These are phyloP conservation scores for Ophiocordyceps camponoti-rufipedis DNA, from an alignment of 2,329 filamentous ascomycete genomes.

Conservation along the genomic window DNA sequence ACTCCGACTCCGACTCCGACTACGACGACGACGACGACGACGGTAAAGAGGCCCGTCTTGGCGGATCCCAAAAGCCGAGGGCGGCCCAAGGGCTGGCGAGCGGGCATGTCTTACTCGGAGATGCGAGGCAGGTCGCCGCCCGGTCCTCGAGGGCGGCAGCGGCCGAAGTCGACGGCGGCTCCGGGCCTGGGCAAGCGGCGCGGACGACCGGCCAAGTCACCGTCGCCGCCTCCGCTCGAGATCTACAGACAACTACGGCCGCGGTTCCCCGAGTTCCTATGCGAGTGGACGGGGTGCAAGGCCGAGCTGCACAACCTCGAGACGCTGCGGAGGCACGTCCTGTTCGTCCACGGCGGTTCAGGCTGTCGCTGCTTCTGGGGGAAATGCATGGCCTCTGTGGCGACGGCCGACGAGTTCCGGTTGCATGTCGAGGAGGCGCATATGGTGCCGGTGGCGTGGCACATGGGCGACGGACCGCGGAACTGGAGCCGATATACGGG, in stretches of 20 bases:
- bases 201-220: slow-evolving; percentile 22
- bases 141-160: slow-evolving; percentile 2
- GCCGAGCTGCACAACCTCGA: slow-evolving; percentile 45
- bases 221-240: slow-evolving; percentile 18
- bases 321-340: slow-evolving; percentile 36
- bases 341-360: slow-evolving; percentile 25
- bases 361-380: slow-evolving; percentile 12
- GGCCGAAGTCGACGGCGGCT: neutral
- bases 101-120: slow-evolving; percentile 12
- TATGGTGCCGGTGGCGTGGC: slow-evolving; percentile 33
- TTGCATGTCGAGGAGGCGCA: slow-evolving; percentile 35
- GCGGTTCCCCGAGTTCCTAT: slow-evolving; percentile 32
- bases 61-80: slow-evolving; percentile 11
- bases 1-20: neutral
- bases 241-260: slow-evolving; percentile 23
- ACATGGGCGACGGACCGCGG: slow-evolving; percentile 38
- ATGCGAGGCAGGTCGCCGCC: slow-evolving; percentile 5
- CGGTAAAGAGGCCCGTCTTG: neutral
- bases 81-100: slow-evolving; percentile 27
- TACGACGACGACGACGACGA: neutral
- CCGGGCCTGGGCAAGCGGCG: slow-evolving; percentile 16
- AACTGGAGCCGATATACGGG: slow-evolving; percentile 12
- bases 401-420: slow-evolving; percentile 16
- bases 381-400: slow-evolving; percentile 7
- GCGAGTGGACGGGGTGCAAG: slow-evolving; percentile 40